Evolutionary conservation across 257 asterid species (phyloP).

Genomic region (Nicotiana noctiflora): DNA sequence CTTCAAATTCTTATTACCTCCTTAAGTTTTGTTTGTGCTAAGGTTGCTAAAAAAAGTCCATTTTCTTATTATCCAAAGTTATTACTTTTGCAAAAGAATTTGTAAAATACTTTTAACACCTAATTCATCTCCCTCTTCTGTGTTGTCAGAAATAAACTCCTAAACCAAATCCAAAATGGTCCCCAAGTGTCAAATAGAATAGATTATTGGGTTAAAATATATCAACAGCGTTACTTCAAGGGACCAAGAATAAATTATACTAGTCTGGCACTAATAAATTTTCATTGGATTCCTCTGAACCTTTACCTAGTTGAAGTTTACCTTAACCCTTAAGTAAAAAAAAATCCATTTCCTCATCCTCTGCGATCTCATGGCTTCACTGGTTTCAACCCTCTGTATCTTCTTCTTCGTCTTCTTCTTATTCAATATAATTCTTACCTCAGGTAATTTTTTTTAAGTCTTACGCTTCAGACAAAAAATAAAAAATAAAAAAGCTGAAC

Average conservation of each 20-base stretch:
- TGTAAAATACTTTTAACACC: too few relatives aligned
- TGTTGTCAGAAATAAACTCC: not conserved
- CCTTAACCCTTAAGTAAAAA: not conserved
- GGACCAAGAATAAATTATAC: not conserved
- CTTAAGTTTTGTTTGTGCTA: too few relatives aligned
- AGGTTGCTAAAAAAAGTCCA: too few relatives aligned
- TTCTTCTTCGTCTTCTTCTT: conserved; percentile 22
- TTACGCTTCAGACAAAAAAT: not conserved
- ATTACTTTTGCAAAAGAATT: too few relatives aligned
- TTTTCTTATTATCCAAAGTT: too few relatives aligned
- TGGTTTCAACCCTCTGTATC: conserved; percentile 2
- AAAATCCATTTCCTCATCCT: not conserved
- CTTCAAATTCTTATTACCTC: too few relatives aligned
- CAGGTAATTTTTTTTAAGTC: conserved; percentile 24
- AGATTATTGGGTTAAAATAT: not conserved
- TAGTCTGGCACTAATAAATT: not conserved
- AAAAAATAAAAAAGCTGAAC: not conserved
- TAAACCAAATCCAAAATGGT: not conserved
- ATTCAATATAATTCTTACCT: conserved; percentile 15
- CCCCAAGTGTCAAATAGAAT: not conserved
- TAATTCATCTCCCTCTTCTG: too few relatives aligned
- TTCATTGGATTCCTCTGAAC: not conserved
- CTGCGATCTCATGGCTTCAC: conserved; percentile 6
- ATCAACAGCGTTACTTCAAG: not conserved
- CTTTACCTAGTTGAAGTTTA: not conserved